Evolutionary conservation across 805 yeast genomes (phyloP), one percentile per base, ranked within the genome.

Genomic region (Brettanomyces bruxellensis): DNA sequence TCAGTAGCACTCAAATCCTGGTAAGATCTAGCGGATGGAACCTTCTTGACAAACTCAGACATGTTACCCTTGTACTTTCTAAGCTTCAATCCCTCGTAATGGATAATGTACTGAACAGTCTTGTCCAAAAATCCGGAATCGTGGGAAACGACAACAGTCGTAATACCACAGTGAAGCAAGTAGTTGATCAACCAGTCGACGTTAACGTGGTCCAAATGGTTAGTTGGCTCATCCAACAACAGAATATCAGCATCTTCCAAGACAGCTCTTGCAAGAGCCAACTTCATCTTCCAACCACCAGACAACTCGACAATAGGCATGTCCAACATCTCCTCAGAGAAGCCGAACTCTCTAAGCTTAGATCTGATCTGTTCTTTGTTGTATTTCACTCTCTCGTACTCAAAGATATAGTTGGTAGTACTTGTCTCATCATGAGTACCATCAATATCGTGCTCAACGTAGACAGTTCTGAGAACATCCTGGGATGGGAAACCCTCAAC

Each of bases 241-340:
- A 91, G 79, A 69, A 91, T 93, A 74, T 87, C 95, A 67, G 99
- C 98, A 76, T 90, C 90, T 81, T 86, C 87, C 76, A 91, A 83
- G 67, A 91, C 97, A 68, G 99, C 99, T 78, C 97, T 88, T 63
- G 99, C 98, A 67, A 91, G 81, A 69, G 98, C 98, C 72, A 91
- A 83, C 78, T 93, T 93, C 99, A 91, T 91, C 84, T 93, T 93
- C 99, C 99, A 91, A 83, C 99, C 99, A 84, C 99, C 99, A 67
- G 99, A 93, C 62, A 93, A 81, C 56, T 97, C 86, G 67, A 88
- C 81, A 71, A 91, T 91, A 67, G 97, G 95, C 95, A 85, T 86
- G 55, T 66, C 68, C 66, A 85, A 81, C 96, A 91, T 93, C 67
- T 83, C 96, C 50, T 87, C 91, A 61, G 93, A 64, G 90, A 93